These are phyloP conservation scores for Ogataea dorogensis DNA, from an alignment of 805 yeast species.

Conservation along the genomic window DNA sequence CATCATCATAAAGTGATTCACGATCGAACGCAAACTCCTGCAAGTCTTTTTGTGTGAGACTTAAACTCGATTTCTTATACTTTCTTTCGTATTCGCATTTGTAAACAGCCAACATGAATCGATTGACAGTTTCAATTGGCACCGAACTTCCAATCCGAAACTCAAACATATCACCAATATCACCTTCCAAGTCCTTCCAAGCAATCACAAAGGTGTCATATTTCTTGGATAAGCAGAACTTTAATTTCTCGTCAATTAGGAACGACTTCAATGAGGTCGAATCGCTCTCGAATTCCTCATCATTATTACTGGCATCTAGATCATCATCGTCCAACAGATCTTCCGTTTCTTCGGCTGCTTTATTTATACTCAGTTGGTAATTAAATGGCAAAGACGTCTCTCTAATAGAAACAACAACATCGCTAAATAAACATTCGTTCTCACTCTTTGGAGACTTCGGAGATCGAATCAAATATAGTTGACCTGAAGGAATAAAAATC, in stretches of 20 bases:
- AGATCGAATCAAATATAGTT: constrained; percentile 68
- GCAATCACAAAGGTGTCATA: constrained; percentile 54
- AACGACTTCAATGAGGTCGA: constrained; percentile 70
- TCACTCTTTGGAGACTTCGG: constrained; percentile 85
- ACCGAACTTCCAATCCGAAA: constrained; percentile 67
- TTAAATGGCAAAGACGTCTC: constrained; percentile 63
- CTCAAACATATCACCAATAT: constrained; percentile 79
- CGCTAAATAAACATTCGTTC: constrained; percentile 76
- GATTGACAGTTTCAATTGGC: constrained; percentile 53
- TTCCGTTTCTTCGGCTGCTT: constrained; percentile 69
- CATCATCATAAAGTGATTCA: constrained; percentile 25
- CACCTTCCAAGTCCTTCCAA: constrained; percentile 88
- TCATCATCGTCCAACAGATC: constrained; percentile 43
- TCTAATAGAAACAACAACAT: constrained; percentile 71
- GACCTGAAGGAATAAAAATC: constrained; percentile 74
- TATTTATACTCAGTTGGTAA: constrained; percentile 69
- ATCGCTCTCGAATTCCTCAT: constrained; percentile 31
- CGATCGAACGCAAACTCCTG: constrained; percentile 52
- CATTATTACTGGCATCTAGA: constrained; percentile 43
- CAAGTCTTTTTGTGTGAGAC: constrained; percentile 47
- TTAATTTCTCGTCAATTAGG: constrained; percentile 58
- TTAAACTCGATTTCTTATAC: constrained; percentile 52
- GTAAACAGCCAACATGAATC: constrained; percentile 60
- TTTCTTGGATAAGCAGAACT: constrained; percentile 51
- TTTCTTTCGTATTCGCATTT: constrained; percentile 76